Percentiles rank a stretch among this genome's conserved stretches.
Evolutionary conservation across 2,329 filamentous ascomycete genomes (phyloP).

Genomic region (Coleophoma cylindrospora): DNA sequence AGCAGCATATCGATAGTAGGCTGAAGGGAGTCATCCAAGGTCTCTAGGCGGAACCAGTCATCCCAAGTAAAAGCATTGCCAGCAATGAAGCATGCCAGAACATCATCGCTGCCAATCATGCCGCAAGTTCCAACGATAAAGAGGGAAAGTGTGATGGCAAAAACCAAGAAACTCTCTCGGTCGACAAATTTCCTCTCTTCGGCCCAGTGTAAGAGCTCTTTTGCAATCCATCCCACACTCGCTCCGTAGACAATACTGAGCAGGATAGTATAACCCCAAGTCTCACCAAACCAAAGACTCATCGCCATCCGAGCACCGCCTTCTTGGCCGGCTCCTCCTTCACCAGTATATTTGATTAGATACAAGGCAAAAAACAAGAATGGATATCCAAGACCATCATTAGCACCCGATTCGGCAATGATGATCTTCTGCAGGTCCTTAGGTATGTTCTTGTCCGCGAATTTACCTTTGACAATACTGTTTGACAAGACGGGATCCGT

Average conservation of each 20-base stretch:
- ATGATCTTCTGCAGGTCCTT: conserved; percentile 76
- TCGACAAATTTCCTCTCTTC: conserved; percentile 67
- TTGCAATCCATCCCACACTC: conserved; percentile 73
- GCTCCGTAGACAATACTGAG: conserved; percentile 75
- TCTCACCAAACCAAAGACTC: conserved; percentile 79
- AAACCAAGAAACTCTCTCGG: conserved; percentile 28
- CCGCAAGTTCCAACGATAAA: conserved; percentile 87
- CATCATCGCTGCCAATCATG: conserved; percentile 87
- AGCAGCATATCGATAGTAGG: conserved; percentile 93
- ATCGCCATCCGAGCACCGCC: conserved; percentile 64
- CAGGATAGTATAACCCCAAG: conserved; percentile 77
- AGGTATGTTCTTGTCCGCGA: conserved; percentile 86
- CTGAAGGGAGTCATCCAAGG: conserved; percentile 85
- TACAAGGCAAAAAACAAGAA: conserved; percentile 85
- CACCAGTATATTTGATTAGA: conserved; percentile 69
- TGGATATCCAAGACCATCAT: conserved; percentile 77
- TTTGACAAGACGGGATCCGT: conserved; percentile 87
- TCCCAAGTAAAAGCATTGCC: conserved; percentile 91
- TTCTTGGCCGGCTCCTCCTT: conserved; percentile 45
- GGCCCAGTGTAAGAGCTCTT: conserved; percentile 78
- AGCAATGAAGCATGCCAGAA: conserved; percentile 87
- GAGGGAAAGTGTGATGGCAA: conserved; percentile 77
- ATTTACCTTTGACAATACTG: conserved; percentile 88
- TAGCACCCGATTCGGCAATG: conserved; percentile 76
- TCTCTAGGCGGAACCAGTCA: conserved; percentile 89